Evolutionary conservation across 257 asterid species (phyloP).

Genomic region (Rubia yunnanensis): DNA sequence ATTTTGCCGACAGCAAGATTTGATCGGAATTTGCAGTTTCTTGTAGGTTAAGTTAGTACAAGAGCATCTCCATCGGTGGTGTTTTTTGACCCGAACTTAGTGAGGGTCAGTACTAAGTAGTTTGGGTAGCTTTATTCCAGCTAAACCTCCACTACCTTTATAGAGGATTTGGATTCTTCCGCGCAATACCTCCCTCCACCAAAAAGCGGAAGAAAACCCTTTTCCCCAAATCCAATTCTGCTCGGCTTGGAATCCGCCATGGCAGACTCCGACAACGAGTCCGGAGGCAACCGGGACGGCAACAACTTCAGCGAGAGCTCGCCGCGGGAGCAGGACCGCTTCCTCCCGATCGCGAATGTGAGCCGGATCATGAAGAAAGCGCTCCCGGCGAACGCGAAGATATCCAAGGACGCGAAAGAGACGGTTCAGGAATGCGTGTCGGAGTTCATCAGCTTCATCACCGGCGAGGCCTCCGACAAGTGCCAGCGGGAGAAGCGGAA

Average conservation of each 20-base stretch:
- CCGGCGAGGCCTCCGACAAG: slow-evolving; percentile 34
- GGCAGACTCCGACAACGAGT: slow-evolving; percentile 89
- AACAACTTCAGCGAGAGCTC: slow-evolving; percentile 25
- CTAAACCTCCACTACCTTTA: slow-evolving; percentile 9
- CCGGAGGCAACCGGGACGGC: slow-evolving; percentile 53
- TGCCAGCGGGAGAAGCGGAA: slow-evolving; percentile 30
- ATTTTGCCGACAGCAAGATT: not conserved
- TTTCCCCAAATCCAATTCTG: slow-evolving; percentile 1
- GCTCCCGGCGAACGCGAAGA: slow-evolving; percentile 26
- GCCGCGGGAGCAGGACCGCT: slow-evolving; percentile 26
- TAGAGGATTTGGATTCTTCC: slow-evolving; percentile 1
- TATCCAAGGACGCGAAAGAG: slow-evolving; percentile 29
- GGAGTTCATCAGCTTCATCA: slow-evolving; percentile 32
- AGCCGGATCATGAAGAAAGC: slow-evolving; percentile 30
- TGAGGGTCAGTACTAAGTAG: not conserved
- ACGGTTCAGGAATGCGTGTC: slow-evolving; percentile 33
- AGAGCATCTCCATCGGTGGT: too few species aligned
- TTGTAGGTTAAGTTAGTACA: too few species aligned
- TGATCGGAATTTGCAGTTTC: not conserved
- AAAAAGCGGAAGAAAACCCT: not conserved
- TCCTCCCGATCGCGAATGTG: slow-evolving; percentile 29
- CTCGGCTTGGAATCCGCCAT: slow-evolving; percentile 14
- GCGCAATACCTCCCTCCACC: too few species aligned
- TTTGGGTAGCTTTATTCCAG: not conserved
- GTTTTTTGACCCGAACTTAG: too few species aligned